Evolutionary conservation across 805 yeast genomes (phyloP), one percentile per base, ranked within the genome.

Genomic region (Kodamaea hsintzibuensis): DNA sequence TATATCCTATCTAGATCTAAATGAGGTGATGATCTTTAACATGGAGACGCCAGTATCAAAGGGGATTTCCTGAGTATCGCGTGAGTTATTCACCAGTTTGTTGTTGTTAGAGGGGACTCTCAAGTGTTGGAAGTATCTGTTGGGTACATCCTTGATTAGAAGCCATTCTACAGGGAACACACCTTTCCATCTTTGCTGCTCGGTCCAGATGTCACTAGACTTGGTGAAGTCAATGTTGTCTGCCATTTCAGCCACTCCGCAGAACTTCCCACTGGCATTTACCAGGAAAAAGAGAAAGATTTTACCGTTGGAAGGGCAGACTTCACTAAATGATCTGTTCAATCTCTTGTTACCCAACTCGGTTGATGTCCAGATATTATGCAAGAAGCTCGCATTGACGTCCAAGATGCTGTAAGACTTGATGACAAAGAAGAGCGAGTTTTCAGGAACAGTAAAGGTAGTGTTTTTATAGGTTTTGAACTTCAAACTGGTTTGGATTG

Each of bases 61-160:
- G 0, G 87, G 84, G 17, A 83, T 59, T 53, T 81, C 85, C 63
- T 83, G 87, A 0, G 87, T 81, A 60, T 84, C 88, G 59, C 88
- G 76, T 16, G 87, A 82, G 57, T 79, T 76, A 1, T 86, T 80
- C 0, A 84, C 82, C 1, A 85, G 80, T 60, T 76, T 73, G 54
- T 69, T 69, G 25, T 78, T 83, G 59, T 82, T 81, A 25, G 70
- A 60, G 2, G 78, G 73, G 6, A 80, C 71, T 50, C 69, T 65
- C 50, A 83, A 69, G 54, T 75, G 78, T 53, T 77, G 78, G 51
- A 84, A 74, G 50, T 62, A 62, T 40, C 67, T 70, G 60, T 83
- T 82, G 43, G 81, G 79, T 5, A 84, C 71, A 56, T 83, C 83
- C 59, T 80, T 79, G 7, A 79, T 70, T 22, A 73, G 59, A 10